Evolutionary conservation across 768 basidiomycete genomes (phyloP), one percentile per base, ranked within the genome.

Genomic region (Melanogaster broomeanus): DNA sequence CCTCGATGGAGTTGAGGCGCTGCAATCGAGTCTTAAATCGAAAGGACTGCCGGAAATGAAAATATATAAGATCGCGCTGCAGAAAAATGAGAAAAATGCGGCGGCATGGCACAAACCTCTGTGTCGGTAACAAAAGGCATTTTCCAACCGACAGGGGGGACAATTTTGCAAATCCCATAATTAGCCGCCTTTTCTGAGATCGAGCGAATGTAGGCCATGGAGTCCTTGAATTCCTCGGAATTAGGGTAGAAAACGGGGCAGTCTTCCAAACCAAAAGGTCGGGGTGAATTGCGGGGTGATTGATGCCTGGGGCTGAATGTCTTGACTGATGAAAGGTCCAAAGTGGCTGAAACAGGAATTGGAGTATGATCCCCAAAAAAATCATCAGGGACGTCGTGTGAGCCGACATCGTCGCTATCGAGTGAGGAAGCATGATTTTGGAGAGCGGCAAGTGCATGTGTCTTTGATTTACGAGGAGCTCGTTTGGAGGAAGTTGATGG

Each of bases 41-140:
- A 74, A 97, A 98, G 51, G 78, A 79, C 94, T 63, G 58, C 52
- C 64, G 64, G 59, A 60, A 48, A 57, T 61, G 59, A 64, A 61
- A 46, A 52, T 38, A 58, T 51, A 39, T 57, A 48, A 62, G 60
- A 60, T 68, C 49, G 53, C 40, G 40, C 45, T 25, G 51, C 33
- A 51, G 51, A 54, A 48, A 55, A 53, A 64, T 52, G 52, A 62
- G 53, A 64, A 67, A 64, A 62, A 60, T 52, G 47, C 59, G 47
- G 58, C 43, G 45, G 33, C 31, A 59, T 45, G 43, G 51, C 39
- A 76, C 85, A 55, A 60, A 93, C 95, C 82, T 94, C 91, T 16
- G 93, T 93, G 66, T 98, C 87, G 40, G 95, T 90, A 11, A 92
- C 87, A 66, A 97, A 98, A 8, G 96, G 92, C 86, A 97, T 96